These are phyloP conservation scores for Emergomyces orientalis DNA, from an alignment of 2,329 filamentous ascomycete genomes.

Conservation along the genomic window DNA sequence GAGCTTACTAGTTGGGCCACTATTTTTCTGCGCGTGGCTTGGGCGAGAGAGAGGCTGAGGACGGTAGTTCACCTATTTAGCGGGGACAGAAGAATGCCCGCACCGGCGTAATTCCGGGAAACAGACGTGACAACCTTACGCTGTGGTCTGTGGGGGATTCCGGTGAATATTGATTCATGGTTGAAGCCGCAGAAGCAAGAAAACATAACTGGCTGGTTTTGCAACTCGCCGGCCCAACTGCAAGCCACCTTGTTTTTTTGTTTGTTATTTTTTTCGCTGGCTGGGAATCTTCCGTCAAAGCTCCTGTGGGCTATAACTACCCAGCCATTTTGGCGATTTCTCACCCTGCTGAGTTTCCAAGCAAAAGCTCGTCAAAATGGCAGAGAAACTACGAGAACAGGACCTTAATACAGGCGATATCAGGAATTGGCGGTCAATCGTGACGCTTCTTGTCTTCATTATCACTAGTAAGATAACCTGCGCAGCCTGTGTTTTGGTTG, in stretches of 20 bases:
- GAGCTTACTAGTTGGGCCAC: neutral
- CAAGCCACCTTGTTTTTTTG: neutral
- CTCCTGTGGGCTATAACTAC: neutral
- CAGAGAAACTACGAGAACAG: neutral
- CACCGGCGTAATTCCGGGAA: neutral
- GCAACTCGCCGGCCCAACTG: neutral
- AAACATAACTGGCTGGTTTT: neutral
- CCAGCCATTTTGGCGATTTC: neutral
- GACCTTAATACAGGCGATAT: constrained; percentile 48
- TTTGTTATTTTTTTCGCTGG: neutral
- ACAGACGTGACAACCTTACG: neutral
- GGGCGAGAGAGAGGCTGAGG: neutral
- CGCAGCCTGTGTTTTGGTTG: neutral
- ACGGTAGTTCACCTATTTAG: no score
- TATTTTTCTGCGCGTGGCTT: neutral
- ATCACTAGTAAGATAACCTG: constrained; percentile 52
- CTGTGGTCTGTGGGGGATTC: neutral
- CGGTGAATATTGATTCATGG: neutral
- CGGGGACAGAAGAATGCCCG: neutral
- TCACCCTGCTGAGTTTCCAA: neutral
- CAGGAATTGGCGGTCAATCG: constrained; percentile 57
- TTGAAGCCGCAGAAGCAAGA: neutral
- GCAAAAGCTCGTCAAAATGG: neutral
- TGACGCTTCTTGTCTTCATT: constrained; percentile 60
- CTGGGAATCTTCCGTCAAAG: neutral